Conservation (phyloP, 768 basidiomycete species). For the Tricholoma matsutake region DNA sequence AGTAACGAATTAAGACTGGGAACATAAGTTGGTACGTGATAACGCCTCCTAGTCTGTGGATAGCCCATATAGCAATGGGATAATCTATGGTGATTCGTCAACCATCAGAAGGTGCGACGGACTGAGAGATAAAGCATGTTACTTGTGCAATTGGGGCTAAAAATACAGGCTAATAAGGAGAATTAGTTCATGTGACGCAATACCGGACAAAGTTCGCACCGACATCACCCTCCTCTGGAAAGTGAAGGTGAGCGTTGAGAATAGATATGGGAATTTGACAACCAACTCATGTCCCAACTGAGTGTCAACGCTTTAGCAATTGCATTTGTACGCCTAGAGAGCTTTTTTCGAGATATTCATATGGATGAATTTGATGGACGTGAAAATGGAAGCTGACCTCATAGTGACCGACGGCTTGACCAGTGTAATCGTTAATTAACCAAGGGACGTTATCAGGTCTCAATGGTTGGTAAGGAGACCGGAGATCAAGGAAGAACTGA, state of each 20-base stretch:
- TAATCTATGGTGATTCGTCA: constrained; percentile 41
- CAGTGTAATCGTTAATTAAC: constrained; percentile 58
- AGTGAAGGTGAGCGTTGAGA: constrained; percentile 3
- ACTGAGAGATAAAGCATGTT: constrained; percentile 10
- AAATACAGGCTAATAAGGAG: constrained; percentile 48
- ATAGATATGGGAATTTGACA: not conserved
- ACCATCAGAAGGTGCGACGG: not conserved
- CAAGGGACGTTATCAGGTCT: constrained; percentile 47
- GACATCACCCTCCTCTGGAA: constrained; percentile 46
- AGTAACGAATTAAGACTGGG: not conserved
- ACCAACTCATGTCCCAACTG: constrained; percentile 47
- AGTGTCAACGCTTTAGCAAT: constrained; percentile 53
- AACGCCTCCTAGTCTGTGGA: constrained; percentile 54
- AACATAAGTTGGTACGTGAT: constrained; percentile 42
- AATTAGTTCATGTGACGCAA: not conserved
- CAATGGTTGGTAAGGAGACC: constrained; percentile 39
- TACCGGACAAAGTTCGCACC: constrained; percentile 32
- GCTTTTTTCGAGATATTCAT: constrained; percentile 18
- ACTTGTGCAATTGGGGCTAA: constrained; percentile 66
- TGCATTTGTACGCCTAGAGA: constrained; percentile 41
- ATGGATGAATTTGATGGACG: not conserved
- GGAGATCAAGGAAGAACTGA: constrained; percentile 59
- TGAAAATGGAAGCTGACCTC: constrained; percentile 37
- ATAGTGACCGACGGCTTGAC: constrained; percentile 37
- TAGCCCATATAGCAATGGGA: constrained; percentile 53